Evolutionary conservation across 2,329 filamentous ascomycete species (phyloP).

Genomic region (Claviceps purpurea): DNA sequence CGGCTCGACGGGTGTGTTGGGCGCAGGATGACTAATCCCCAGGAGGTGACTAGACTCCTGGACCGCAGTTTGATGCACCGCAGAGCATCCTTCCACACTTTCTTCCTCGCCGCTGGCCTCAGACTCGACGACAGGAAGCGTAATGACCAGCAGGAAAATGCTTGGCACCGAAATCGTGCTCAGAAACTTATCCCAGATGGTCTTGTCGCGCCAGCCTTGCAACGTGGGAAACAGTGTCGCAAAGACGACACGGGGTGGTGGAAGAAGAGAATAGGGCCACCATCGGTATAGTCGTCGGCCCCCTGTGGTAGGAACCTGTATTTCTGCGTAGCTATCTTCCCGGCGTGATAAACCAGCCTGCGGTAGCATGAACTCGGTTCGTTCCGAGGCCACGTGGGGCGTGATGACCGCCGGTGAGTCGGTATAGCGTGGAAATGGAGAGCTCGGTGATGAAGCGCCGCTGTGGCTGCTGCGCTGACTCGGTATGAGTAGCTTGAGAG

Average conservation of each 20-base stretch:
- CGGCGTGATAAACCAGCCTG: slow-evolving; percentile 21
- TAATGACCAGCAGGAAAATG: slow-evolving; percentile 80
- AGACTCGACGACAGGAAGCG: slow-evolving; percentile 78
- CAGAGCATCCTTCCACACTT: slow-evolving; percentile 15
- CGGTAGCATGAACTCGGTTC: slow-evolving; percentile 43
- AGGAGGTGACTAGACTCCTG: slow-evolving; percentile 17
- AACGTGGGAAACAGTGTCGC: slow-evolving; percentile 79
- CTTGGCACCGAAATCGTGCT: slow-evolving; percentile 77
- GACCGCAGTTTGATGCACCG: slow-evolving; percentile 12
- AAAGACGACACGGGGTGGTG: slow-evolving; percentile 56
- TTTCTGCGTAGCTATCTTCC: slow-evolving; percentile 33
- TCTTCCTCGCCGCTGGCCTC: slow-evolving; percentile 37
- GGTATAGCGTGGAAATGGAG: slow-evolving; percentile 56
- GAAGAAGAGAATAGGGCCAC: slow-evolving; percentile 70
- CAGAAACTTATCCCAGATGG: slow-evolving; percentile 69
- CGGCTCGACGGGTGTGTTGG: slow-evolving; percentile 23
- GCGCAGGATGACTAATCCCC: slow-evolving; percentile 18
- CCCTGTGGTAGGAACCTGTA: slow-evolving; percentile 24
- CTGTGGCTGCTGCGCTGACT: slow-evolving; percentile 29
- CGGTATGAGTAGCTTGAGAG: slow-evolving; percentile 33
- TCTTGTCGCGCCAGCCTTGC: slow-evolving; percentile 68
- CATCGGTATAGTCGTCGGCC: slow-evolving; percentile 43
- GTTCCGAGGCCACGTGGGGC: slow-evolving; percentile 25
- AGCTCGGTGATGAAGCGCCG: slow-evolving; percentile 33
- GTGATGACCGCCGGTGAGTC: slow-evolving; percentile 41